Evolutionary conservation across 441 rosid genomes (phyloP), one percentile per base, ranked within the genome.

Genomic region (Daphne laureola): DNA sequence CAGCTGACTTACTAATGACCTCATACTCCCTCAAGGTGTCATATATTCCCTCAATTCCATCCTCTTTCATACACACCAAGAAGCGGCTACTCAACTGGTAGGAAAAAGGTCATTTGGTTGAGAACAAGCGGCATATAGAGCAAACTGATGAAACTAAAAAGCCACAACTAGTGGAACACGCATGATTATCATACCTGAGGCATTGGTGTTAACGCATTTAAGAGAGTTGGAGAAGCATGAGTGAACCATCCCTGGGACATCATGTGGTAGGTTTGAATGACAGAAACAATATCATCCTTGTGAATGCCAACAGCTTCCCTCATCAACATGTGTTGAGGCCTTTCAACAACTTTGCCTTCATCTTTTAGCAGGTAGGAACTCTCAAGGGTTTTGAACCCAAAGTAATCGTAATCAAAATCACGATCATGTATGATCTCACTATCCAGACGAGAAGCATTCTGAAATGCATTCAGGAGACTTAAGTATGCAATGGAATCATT

Each of bases 231-330:
- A 56, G 95, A 87, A 16, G 95, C 97, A 78, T 90, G 97, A 68
- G 91, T 90, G 71, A 90, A 87, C 97, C 97, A 87, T 7, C 97
- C 53, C 48, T 86, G 97, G 53, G 97, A 90, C 97, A 90, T 90
- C 73, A 87, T 69, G 63, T 90, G 97, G 66, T 90, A 90, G 17
- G 97, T 90, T 67, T 66, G 60, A 67, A 90, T 69, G 2, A 54
- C 87, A 35, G 89, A 84, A 57, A 87, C 97, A 55, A 90, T 71
- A 55, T 87, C 93, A 58, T 79, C 84, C 58, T 81, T 87, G 69
- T 87, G 97, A 45, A 90, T 82, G 27, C 97, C 97, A 68, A 87
- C 95, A 65, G 97, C 63, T 55, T 87, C 97, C 77, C 97, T 86
- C 95, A 90, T 90, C 64, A 90, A 66, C 97, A 90, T 84, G 70